These are phyloP conservation scores for Backusella luteola DNA, from an alignment of 192 early-diverging fungal genomes.

Conservation along the genomic window DNA sequence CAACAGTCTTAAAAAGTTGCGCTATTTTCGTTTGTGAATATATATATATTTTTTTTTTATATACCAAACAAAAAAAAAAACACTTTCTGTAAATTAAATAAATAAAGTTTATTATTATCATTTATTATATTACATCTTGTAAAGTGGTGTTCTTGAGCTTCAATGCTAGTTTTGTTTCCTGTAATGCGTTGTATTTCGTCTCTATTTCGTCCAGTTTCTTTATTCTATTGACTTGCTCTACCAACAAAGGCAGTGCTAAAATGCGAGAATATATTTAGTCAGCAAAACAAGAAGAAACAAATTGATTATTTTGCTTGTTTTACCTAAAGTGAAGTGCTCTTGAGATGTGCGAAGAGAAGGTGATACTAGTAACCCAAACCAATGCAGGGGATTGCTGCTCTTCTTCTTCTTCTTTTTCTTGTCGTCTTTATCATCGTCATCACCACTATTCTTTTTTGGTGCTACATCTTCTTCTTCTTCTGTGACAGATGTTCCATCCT, in stretches of 20 bases:
- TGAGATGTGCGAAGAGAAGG: constrained; percentile 38
- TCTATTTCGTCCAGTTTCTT: constrained; percentile 17
- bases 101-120: not conserved
- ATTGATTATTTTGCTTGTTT: not conserved
- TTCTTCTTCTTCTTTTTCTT: constrained; percentile 14
- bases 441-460: not conserved
- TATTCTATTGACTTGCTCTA: constrained; percentile 22
- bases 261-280: not conserved
- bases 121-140: not conserved
- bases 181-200: constrained; percentile 16
- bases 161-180: constrained; percentile 5
- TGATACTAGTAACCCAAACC: constrained; percentile 49
- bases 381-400: constrained; percentile 38
- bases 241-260: constrained; percentile 2
- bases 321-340: constrained; percentile 38
- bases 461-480: not conserved
- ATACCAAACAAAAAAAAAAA: not conserved
- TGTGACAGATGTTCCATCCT: not conserved
- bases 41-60: not conserved
- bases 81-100: constrained; percentile 1
- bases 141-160: constrained; percentile 1
- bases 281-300: not conserved
- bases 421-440: not conserved
- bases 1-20: not conserved
- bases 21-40: constrained; percentile 6